Evolutionary conservation across 192 early-diverging fungal genomes (phyloP), one percentile per base, ranked within the genome.

Genomic region (Podila verticillata): DNA sequence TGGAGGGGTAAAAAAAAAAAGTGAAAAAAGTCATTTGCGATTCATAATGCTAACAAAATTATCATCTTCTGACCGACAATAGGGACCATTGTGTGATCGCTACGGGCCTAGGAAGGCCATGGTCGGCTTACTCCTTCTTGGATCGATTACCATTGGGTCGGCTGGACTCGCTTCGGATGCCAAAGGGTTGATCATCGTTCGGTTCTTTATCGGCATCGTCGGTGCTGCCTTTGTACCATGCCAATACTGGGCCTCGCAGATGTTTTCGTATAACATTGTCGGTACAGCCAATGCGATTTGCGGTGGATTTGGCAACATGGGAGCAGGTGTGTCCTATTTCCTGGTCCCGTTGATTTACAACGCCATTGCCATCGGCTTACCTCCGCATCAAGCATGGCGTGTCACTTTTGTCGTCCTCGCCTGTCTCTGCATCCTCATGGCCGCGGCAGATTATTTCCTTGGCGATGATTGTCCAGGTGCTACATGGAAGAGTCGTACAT

Each of bases 241-340:
- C 65, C 91, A 92, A 84, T 88, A 90, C 72, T 92, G 91, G 90
- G 86, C 91, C 20, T 91, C 87, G 2, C 70, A 84, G 48, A 84
- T 91, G 82, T 92, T 92, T 75, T 60, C 75, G 47, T 29, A 66
- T 19, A 63, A 84, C 24, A 75, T 90, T 48, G 90, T 93, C 30
- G 91, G 91, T 26, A 84, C 86, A 54, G 91, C 91, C 24, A 92
- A 92, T 70, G 91, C 92, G 29, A 48, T 92, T 35, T 87, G 83
- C 12, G 91, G 90, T 57, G 91, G 91, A 7, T 92, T 91, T 84
- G 91, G 91, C 47, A 92, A 92, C 73, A 86, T 89, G 79, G 91
- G 91, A 24, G 91, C 74, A 30, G 91, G 90, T n/a, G 70, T 91
- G 12, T 87, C 90, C 0, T 91, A 85, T 57, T 68, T 91, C 32